Conservation (phyloP, 495 filamentous ascomycete species). For the Oidiodendron maius region DNA sequence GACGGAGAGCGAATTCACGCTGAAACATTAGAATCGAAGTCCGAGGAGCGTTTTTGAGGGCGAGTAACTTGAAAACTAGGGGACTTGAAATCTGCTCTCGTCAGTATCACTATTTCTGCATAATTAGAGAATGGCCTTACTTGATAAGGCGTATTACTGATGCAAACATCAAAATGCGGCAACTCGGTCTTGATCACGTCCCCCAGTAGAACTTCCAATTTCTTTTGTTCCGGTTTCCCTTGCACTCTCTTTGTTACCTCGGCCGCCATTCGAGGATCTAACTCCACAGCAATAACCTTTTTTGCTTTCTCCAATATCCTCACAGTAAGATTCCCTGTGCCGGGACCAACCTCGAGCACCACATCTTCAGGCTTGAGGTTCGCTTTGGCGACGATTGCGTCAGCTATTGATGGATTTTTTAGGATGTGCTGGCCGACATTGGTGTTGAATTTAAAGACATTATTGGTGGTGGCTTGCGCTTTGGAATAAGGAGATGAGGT, state of each 20-base stretch:
- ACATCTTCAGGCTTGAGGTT: slow-evolving; percentile 84
- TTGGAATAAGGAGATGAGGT: slow-evolving; percentile 50
- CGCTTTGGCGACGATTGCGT: slow-evolving; percentile 81
- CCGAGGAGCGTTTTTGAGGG: slow-evolving; percentile 64
- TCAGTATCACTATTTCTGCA: slow-evolving; percentile 5
- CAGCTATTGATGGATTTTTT: slow-evolving; percentile 90
- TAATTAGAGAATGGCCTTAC: too few species aligned
- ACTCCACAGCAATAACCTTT: slow-evolving; percentile 83
- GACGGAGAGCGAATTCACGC: slow-evolving; percentile 70
- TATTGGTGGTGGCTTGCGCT: slow-evolving; percentile 52
- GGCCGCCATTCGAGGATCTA: slow-evolving; percentile 94
- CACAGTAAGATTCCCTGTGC: slow-evolving; percentile 84
- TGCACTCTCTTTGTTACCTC: slow-evolving; percentile 94
- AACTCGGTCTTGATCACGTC: slow-evolving; percentile 91
- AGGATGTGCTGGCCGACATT: slow-evolving; percentile 88
- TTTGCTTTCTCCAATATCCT: slow-evolving; percentile 83
- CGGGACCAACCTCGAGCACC: slow-evolving; percentile 46
- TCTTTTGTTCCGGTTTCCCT: slow-evolving; percentile 71
- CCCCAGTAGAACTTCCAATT: slow-evolving; percentile 78
- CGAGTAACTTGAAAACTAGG: slow-evolving; percentile 85
- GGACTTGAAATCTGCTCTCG: slow-evolving; percentile 71
- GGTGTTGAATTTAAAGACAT: slow-evolving; percentile 70
- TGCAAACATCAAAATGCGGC: slow-evolving; percentile 85
- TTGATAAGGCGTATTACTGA: slow-evolving; percentile 91
- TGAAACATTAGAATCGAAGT: slow-evolving; percentile 86